Evolutionary conservation across 345 rosid species (phyloP), one percentile per base, ranked within the genome.

Genomic region (Boechera stricta): DNA sequence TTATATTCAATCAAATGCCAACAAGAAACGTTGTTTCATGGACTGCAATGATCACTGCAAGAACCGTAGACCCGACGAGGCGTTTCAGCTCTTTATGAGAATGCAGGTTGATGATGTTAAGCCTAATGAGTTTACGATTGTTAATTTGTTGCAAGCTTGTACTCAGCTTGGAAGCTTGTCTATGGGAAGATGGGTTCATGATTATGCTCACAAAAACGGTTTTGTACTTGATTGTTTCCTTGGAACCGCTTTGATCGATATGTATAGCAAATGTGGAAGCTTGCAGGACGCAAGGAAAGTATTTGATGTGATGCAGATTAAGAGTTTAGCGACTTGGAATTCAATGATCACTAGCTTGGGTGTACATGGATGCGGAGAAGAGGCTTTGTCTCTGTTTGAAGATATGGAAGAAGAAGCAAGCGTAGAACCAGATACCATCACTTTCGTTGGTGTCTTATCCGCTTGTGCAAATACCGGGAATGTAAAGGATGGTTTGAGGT

Each of bases 261-360:
- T 81, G 81, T 81, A 77, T 67, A 81, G 84, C 57, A 81, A 81
- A 72, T 81, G 84, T 72, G 84, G 84, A 28, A 77, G 81, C 82
- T 77, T 89, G 81, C 82, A 64, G 60, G 89, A 85, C 49, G 90
- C 93, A 32, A 86, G 83, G 60, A 60, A 71, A 66, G 94, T 89
- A 5, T 91, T 89, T 78, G 82, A 82, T 42, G 77, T 76, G 31
- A 79, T 86, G 89, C 45, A 77, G 70, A 59, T 53, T 36, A 88
- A 79, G 86, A 87, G 82, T 65, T 77, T 89, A 76, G 92, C 92
- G 15, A 85, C 92, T 24, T 87, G 97, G 94, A 91, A 87, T 61
- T 61, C 94, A 3, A 91, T 91, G 97, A 89, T 91, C 49, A 85
- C 92, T 65, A 86, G 94, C 78, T 85, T 86, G 76, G 97, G 94